phyloP scores from a whole-genome alignment of 331 rosid genomes.

The Malus hybrid region DNA sequence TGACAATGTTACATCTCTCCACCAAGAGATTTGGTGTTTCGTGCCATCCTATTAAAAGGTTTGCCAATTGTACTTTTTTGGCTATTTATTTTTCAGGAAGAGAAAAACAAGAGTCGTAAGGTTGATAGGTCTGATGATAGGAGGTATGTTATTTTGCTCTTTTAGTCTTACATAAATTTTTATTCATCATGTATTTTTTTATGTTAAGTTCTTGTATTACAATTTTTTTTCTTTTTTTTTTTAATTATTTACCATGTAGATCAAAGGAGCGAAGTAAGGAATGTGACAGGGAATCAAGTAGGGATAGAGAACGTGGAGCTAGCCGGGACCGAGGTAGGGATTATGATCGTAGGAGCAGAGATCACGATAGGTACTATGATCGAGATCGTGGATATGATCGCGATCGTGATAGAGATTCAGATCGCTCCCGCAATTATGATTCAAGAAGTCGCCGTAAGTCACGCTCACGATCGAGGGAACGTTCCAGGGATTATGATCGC shows the following conservation, averaged over 20 bases:
- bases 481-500: constrained; percentile 84
- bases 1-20: background rate
- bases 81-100: constrained; percentile 66
- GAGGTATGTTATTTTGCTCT: constrained; percentile 31
- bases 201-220: background rate
- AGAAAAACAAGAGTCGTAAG: constrained; percentile 70
- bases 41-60: background rate
- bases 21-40: background rate
- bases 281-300: constrained; percentile 62
- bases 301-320: constrained; percentile 61
- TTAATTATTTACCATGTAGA: constrained; percentile 21
- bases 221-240: background rate
- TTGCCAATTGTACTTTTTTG: constrained; percentile 18
- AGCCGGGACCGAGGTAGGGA: constrained; percentile 78
- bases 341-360: constrained; percentile 73
- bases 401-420: constrained; percentile 66
- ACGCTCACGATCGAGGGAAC: constrained; percentile 62
- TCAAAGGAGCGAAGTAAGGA: constrained; percentile 83
- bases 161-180: background rate
- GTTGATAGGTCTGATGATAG: constrained; percentile 65
- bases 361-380: constrained; percentile 75
- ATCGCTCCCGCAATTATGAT: constrained; percentile 56
- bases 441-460: constrained; percentile 65
- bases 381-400: constrained; percentile 74
- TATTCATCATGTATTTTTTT: background rate